Conservation (phyloP, 73 alveolate species). For the Paramecium sexaurelia region DNA sequence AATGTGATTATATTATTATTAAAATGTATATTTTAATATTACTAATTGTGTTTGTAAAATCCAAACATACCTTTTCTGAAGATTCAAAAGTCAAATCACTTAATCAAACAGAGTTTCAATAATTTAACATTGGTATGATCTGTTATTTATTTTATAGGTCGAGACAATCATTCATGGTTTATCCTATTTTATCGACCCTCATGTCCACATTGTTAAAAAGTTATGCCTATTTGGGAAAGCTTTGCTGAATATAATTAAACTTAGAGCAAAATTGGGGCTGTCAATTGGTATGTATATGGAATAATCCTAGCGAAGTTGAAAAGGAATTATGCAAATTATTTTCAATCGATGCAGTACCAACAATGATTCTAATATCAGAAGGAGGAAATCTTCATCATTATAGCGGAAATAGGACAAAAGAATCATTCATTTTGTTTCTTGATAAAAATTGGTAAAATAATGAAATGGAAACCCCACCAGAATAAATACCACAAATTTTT, state of each 20-base stretch:
- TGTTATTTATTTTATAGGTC: not conserved
- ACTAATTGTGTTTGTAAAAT: not conserved
- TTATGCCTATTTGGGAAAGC: slow-evolving; percentile 12
- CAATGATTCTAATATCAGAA: slow-evolving; percentile 10
- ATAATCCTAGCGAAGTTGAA: not conserved
- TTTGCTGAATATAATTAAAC: not conserved
- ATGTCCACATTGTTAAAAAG: slow-evolving; percentile 55
- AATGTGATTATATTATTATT: not conserved
- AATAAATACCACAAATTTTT: not conserved
- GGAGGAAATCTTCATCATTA: not conserved
- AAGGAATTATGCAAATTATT: not conserved
- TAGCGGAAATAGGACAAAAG: slow-evolving; percentile 11
- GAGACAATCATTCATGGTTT: slow-evolving; percentile 53
- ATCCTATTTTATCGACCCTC: slow-evolving; percentile 11
- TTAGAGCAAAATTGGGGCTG: not conserved
- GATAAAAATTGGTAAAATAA: slow-evolving; percentile 12
- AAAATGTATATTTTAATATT: not conserved
- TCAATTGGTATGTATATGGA: not conserved
- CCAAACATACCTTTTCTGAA: not conserved
- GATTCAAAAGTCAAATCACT: not conserved
- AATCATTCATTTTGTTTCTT: not conserved
- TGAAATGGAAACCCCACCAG: not conserved
- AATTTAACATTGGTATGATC: not conserved
- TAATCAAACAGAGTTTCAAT: not conserved
- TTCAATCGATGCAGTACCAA: slow-evolving; percentile 7